Conservation (phyloP, 805 yeast genomes). For the Teunomyces panamensis region DNA sequence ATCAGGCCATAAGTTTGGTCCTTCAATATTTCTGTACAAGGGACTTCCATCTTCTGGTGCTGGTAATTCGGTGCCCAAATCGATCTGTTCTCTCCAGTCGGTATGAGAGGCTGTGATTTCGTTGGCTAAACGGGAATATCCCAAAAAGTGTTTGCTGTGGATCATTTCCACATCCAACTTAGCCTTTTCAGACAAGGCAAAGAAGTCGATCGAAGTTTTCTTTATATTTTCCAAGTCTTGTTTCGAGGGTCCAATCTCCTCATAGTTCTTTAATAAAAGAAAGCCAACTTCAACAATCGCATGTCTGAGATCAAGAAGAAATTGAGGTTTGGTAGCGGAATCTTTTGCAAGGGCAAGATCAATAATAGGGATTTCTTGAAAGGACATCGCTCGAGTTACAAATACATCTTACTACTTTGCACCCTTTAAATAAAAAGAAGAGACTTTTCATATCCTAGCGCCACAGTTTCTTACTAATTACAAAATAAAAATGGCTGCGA, state of each 20-base stretch:
- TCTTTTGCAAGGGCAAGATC: conserved; percentile 43
- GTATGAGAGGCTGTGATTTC: conserved; percentile 53
- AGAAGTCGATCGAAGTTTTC: conserved; percentile 40
- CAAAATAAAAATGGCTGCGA: not conserved
- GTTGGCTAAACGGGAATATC: conserved; percentile 54
- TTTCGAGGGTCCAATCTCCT: conserved; percentile 30
- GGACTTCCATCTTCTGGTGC: conserved; percentile 39
- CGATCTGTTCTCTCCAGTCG: conserved; percentile 64
- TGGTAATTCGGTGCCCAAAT: conserved; percentile 52
- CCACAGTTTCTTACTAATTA: conserved; percentile 4
- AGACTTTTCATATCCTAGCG: not conserved
- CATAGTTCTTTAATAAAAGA: conserved; percentile 42
- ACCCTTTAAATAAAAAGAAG: not conserved
- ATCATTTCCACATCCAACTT: conserved; percentile 51
- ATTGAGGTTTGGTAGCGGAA: conserved; percentile 39
- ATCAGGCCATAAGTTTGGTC: conserved; percentile 57
- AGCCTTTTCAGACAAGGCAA: conserved; percentile 44
- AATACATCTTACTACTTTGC: not conserved
- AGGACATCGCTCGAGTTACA: conserved; percentile 26
- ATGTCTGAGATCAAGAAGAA: conserved; percentile 38
- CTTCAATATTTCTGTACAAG: conserved; percentile 49
- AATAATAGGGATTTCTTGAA: conserved; percentile 41
- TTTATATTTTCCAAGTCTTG: conserved; percentile 36
- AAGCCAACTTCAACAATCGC: conserved; percentile 60
- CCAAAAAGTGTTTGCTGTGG: conserved; percentile 56